Conservation (phyloP, 2,329 filamentous ascomycete genomes). For the Trichoderma atrobrunneum region DNA sequence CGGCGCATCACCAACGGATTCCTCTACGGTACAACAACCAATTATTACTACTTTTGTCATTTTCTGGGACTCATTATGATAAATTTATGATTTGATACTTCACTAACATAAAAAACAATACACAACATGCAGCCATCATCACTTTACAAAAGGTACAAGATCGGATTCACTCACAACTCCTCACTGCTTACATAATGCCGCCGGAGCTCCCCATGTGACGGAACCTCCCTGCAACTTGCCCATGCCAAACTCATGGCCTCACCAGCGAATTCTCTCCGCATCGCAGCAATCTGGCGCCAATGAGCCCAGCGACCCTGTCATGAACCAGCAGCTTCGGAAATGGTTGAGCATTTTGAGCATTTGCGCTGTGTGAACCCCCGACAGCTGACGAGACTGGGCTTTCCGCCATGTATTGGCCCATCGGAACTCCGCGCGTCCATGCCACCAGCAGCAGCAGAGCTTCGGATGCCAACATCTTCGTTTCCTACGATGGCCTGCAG, state of each 20-base stretch:
- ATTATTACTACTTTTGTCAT: background rate
- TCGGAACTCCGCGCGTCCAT: constrained; percentile 80
- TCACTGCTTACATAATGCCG: constrained; percentile 7
- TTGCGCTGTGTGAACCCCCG: constrained; percentile 10
- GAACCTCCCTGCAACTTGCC: background rate
- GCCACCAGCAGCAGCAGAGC: constrained; percentile 67
- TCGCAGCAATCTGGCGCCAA: constrained; percentile 11
- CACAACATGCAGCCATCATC: background rate
- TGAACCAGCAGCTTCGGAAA: constrained; percentile 5
- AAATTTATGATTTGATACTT: background rate
- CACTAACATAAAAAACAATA: background rate
- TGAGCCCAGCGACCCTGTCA: background rate
- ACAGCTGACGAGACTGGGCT: constrained; percentile 29
- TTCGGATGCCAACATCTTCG: constrained; percentile 47
- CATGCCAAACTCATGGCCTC: background rate
- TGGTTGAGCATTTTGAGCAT: constrained; percentile 9
- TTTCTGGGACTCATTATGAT: background rate
- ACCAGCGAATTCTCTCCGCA: background rate
- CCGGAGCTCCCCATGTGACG: background rate
- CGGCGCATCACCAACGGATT: background rate
- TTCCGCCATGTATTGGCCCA: constrained; percentile 81
- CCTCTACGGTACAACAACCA: background rate
- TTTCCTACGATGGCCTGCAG: constrained; percentile 60
- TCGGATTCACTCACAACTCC: background rate
- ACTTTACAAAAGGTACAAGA: background rate